Evolutionary conservation across 169 alveolate species (phyloP), one percentile per base, ranked within the genome.

Genomic region (Plasmodium coatneyi): DNA sequence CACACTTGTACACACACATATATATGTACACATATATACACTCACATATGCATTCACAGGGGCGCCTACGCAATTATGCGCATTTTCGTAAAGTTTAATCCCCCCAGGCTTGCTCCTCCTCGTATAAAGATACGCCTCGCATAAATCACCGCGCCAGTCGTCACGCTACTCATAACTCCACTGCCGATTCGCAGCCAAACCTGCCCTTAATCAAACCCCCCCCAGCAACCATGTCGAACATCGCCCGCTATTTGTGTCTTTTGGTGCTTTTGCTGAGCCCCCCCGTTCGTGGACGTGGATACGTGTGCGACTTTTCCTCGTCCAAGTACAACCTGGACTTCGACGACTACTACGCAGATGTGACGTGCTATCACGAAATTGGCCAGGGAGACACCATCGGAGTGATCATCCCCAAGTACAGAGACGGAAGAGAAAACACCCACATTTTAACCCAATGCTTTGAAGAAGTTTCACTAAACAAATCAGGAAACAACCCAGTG

Each of bases 371-470:
- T 14, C 93, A 84, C 56, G 84, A 84, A 76, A 49, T 84, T 14
- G 78, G 84, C 16, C 46, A 32, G 12, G 86, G 86, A 25, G 93
- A 84, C 66, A 84, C 80, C 70, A 84, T 84, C 28, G 93, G 93
- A 7, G 39, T 84, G 39, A 84, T 84, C 25, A 84, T 84, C 32
- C 93, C 93, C 19, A 72, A 49, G 16, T 84, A 84, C 39, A 72
- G 39, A 54, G 84, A 84, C 9, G 93, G 84, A 12, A 32, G 79
- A 74, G 93, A 78, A 39, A 46, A 84, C 41, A 72, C 79, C n/a
- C 16, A 74, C 41, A 52, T 84, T 46, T 49, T 32, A 84, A 72
- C 93, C 54, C 39, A 84, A 34, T 84, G 93, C 43, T 84, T 84
- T 84, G 79, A 84, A 25, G 86, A 84, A 72, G 32, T 84, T 9